phyloP scores from a whole-genome alignment of 2,329 filamentous ascomycete genomes.

The Pseudocercospora cruenta region DNA sequence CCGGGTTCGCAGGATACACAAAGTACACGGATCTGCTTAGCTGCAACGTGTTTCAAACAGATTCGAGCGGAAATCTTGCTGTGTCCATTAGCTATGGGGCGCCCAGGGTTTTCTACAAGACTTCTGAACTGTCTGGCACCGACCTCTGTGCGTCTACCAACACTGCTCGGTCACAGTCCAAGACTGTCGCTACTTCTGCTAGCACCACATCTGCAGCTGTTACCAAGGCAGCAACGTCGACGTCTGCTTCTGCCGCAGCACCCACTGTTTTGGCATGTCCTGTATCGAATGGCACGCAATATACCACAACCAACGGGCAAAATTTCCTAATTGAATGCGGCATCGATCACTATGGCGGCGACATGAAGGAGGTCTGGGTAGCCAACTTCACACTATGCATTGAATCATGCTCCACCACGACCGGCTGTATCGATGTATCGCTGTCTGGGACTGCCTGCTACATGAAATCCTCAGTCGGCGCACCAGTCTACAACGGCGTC shows the following conservation, averaged over 20 bases:
- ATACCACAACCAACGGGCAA: slow-evolving; percentile 20
- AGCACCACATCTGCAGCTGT: background rate
- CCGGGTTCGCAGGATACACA: slow-evolving; percentile 17
- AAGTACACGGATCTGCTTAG: slow-evolving; percentile 45
- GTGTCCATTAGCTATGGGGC: slow-evolving; percentile 50
- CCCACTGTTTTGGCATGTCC: background rate
- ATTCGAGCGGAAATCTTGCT: slow-evolving; percentile 47
- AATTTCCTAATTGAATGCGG: slow-evolving; percentile 35
- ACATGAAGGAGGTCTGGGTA: slow-evolving; percentile 28
- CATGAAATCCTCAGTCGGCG: slow-evolving; percentile 32
- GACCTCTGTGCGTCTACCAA: slow-evolving; percentile 39
- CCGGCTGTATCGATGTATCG: slow-evolving; percentile 14
- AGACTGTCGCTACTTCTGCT: background rate
- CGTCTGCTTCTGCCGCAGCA: background rate
- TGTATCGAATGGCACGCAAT: slow-evolving; percentile 26
- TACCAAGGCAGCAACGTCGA: background rate
- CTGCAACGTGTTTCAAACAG: slow-evolving; percentile 50
- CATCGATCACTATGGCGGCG: slow-evolving; percentile 33
- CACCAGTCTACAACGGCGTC: slow-evolving; percentile 16
- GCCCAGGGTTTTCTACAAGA: slow-evolving; percentile 49
- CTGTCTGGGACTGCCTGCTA: slow-evolving; percentile 36
- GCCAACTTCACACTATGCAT: slow-evolving; percentile 20
- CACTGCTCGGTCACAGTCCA: background rate
- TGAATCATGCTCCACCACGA: slow-evolving; percentile 17
- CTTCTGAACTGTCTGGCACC: slow-evolving; percentile 40